phyloP scores from a whole-genome alignment of 164 flowering plant genomes.

The Chloranthus sessilifolius region DNA sequence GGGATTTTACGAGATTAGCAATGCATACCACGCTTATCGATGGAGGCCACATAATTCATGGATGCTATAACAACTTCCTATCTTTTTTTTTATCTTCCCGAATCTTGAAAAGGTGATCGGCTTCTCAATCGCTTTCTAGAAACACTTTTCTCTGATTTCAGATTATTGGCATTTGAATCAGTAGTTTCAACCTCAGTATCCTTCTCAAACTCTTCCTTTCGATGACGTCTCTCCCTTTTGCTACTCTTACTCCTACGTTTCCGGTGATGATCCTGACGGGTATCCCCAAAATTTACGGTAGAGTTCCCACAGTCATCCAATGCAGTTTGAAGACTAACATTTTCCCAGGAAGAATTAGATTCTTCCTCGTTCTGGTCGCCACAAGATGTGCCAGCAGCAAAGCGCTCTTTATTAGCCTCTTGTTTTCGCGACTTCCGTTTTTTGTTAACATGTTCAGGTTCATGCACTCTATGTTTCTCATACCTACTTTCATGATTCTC shows the following conservation, averaged over 20 bases:
- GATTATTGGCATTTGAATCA: background rate
- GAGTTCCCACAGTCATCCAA: background rate
- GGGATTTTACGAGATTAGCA: too few species aligned
- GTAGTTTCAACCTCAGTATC: background rate
- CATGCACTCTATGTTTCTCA: too few species aligned
- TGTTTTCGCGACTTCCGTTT: background rate
- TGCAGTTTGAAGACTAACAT: background rate
- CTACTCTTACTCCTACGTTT: background rate
- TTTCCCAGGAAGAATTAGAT: background rate
- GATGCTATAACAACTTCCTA: background rate
- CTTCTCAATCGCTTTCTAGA: constrained; percentile 14
- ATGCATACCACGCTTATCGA: too few species aligned
- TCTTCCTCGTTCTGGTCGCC: background rate
- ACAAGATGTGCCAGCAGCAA: background rate
- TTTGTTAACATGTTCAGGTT: background rate
- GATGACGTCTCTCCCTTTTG: background rate
- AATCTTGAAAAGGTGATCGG: constrained; percentile 6
- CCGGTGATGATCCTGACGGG: background rate
- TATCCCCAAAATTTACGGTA: background rate
- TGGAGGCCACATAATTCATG: too few species aligned
- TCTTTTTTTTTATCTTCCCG: constrained; percentile 3
- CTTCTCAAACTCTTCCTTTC: background rate
- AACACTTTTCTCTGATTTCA: background rate
- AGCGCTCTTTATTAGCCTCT: background rate
- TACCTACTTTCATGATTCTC: background rate